phyloP scores from a whole-genome alignment of 192 early-diverging fungal species.

The Backusella australiensis region DNA sequence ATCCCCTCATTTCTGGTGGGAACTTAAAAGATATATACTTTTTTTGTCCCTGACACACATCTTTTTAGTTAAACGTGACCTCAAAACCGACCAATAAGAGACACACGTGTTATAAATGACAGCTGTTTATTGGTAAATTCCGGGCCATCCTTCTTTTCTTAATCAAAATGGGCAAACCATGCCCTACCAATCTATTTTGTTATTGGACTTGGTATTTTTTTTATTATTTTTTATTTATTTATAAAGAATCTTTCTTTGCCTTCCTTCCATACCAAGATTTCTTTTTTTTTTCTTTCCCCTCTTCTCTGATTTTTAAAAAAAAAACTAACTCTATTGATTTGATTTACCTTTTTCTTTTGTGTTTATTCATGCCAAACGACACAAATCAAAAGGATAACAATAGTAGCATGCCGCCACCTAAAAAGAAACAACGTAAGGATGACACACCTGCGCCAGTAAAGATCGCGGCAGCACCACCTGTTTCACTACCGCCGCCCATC shows the following conservation, averaged over 20 bases:
- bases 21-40: background rate
- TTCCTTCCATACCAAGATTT: background rate
- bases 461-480: background rate
- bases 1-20: conserved; percentile 1
- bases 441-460: background rate
- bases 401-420: background rate
- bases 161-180: conserved; percentile 3
- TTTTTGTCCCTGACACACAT: conserved; percentile 1
- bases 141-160: background rate
- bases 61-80: conserved; percentile 15
- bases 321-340: background rate
- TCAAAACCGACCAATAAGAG: conserved; percentile 11
- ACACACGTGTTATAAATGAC: conserved; percentile 13
- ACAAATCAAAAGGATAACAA: background rate
- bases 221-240: background rate
- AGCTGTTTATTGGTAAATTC: conserved; percentile 7
- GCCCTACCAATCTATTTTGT: conserved; percentile 6
- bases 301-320: background rate
- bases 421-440: background rate
- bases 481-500: conserved; percentile 16
- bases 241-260: background rate
- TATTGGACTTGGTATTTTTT: background rate
- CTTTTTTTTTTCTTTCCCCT: background rate
- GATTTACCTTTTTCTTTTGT: background rate
- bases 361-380: background rate